Conservation (phyloP, 208 protist genomes). For the Trypanosoma cruzi region DNA sequence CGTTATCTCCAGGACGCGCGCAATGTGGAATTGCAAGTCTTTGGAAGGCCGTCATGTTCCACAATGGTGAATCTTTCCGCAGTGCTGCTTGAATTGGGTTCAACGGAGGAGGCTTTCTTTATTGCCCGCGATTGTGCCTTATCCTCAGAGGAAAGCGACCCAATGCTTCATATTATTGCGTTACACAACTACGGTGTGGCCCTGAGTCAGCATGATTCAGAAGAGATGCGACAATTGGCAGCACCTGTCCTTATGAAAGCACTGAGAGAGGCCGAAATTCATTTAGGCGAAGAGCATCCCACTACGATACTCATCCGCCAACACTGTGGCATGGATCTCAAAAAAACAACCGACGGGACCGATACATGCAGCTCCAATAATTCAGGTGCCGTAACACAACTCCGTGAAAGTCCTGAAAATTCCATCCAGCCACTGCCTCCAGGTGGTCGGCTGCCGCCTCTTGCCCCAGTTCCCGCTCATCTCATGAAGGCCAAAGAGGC, state of each 20-base stretch:
- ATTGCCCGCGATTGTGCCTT: slow-evolving; percentile 69
- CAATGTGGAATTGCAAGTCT: slow-evolving; percentile 55
- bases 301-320: slow-evolving; percentile 73
- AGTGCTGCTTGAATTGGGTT: slow-evolving; percentile 59
- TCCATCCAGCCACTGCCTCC: background rate
- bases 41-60: slow-evolving; percentile 76
- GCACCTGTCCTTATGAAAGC: slow-evolving; percentile 76
- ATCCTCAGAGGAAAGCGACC: slow-evolving; percentile 54
- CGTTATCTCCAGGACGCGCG: slow-evolving; percentile 46
- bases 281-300: slow-evolving; percentile 59
- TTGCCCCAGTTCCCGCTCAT: background rate
- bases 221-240: slow-evolving; percentile 45
- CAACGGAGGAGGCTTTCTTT: slow-evolving; percentile 49
- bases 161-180: slow-evolving; percentile 72
- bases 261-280: slow-evolving; percentile 52
- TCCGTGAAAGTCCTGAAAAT: background rate
- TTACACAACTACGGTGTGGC: slow-evolving; percentile 84
- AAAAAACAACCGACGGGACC: background rate
- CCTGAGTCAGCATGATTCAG: slow-evolving; percentile 53
- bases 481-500: slow-evolving; percentile 19
- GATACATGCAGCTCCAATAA: background rate
- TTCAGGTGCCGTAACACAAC: background rate
- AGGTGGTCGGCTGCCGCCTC: background rate
- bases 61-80: slow-evolving; percentile 89
- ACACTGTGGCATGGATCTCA: slow-evolving; percentile 51